Percentiles rank a stretch among this genome's conserved stretches.
Conservation (phyloP, 768 basidiomycete species). For the Pseudohyphozyma bogoriensis region DNA sequence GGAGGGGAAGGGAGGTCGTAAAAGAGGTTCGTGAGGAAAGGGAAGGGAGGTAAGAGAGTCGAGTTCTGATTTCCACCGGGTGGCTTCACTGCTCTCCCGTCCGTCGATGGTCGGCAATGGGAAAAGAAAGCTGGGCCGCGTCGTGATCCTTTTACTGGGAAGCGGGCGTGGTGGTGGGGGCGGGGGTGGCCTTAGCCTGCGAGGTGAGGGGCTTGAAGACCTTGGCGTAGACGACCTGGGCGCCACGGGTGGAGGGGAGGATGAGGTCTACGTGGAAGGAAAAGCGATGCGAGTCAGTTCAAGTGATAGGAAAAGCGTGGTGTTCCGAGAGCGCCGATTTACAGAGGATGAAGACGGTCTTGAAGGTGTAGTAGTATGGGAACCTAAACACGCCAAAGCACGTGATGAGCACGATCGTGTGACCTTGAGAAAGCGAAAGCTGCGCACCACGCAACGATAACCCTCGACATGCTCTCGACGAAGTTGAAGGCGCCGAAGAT, state of each 20-base stretch:
- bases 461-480: conserved; percentile 67
- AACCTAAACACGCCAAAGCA: conserved; percentile 28
- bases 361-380: conserved; percentile 43
- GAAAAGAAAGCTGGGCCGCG: no score
- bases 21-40: no score
- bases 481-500: conserved; percentile 88
- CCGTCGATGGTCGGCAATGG: no score
- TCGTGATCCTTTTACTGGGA: background rate
- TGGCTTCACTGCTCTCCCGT: no score
- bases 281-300: conserved; percentile 50
- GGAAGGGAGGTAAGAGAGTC: no score
- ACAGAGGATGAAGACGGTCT: conserved; percentile 41
- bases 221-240: conserved; percentile 65
- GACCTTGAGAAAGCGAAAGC: background rate
- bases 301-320: conserved; percentile 61
- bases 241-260: conserved; percentile 53
- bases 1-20: no score
- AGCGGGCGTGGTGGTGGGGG: background rate
- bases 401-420: no score
- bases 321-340: conserved; percentile 36
- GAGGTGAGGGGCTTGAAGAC: background rate
- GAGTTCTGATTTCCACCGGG: no score
- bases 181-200: background rate
- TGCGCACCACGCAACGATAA: conserved; percentile 68
- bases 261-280: conserved; percentile 34